Base-by-base conservation (phyloP, 1,284 basidiomycete species). In the Erythrobasidium hasegawianum region DNA sequence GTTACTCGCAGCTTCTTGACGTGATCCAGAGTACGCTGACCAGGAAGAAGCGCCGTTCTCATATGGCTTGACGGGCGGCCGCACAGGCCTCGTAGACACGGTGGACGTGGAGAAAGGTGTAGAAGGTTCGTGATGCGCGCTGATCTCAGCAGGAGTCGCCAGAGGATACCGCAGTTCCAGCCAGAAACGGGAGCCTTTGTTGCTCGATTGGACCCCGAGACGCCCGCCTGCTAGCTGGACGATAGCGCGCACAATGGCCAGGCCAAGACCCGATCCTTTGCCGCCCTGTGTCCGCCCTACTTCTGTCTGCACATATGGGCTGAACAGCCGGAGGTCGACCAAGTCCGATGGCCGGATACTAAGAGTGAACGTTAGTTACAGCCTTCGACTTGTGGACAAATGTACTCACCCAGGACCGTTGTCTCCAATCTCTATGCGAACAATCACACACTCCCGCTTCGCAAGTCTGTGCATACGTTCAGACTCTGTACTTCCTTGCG, bases 201-300 rank as follows among this genome's bases (percentile, higher is more conserved):
- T 79, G 47, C 74, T 69, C 14, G 74, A 76, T 33, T 79, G 76
- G 4, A 81, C 80, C 56, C 90, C 89, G 10, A 92, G 79, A 22
- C 89, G 83, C 5, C 90, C 91, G 9, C 87, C 86, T 61, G 83
- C 86, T 38, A 90, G 80, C 77, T 87, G 89, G 70, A 95, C 88
- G 65, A 95, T 93, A 75, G 58, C 67, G 18, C 89, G 82, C n/a
- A 93, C 89, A 20, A 94, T 82, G 1, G 90, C 90, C 22, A 94
- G 77, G 13, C 90, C 91, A 18, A 74, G 64, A 0, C 55, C 57
- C 29, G 55, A 41, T n/a, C 57, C 64, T 50, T 59, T 67, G 5
- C 59, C 59, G 24, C 64, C 88, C 79, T 94, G 91, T 72, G 86
- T 82, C 66, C 87, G 82, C 7, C 90, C 90, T 39, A 80, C 79